A percentile compares a stretch with the other conserved stretches of the same genome.
Evolutionary conservation across 768 basidiomycete species (phyloP).

Genomic region (Leucosporidium scottii): DNA sequence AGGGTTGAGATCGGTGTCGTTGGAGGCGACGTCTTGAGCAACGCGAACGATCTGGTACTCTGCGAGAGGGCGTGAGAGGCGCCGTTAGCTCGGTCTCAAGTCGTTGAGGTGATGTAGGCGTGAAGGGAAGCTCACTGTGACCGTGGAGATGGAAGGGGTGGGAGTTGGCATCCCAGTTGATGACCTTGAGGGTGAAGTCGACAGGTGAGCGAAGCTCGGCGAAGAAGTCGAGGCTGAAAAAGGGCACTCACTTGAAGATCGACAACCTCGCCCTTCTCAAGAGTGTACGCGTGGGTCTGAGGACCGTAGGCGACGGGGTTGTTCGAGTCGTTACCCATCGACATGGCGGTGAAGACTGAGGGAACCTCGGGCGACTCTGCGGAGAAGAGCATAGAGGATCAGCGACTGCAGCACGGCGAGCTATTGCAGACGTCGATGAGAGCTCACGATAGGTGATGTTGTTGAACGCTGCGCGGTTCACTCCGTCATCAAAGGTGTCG

Average conservation of each 20-base stretch:
- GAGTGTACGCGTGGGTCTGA: slow-evolving; percentile 56
- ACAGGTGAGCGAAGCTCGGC: too few species aligned
- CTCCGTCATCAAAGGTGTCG: slow-evolving; percentile 60
- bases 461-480: slow-evolving; percentile 70
- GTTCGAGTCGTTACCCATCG: slow-evolving; percentile 57
- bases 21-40: slow-evolving; percentile 37
- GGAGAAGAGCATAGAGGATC: not conserved
- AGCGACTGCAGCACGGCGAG: slow-evolving; percentile 2
- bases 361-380: slow-evolving; percentile 44
- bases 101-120: too few species aligned
- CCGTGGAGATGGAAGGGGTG: slow-evolving; percentile 28
- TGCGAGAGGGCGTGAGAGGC: too few species aligned
- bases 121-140: slow-evolving; percentile 15
- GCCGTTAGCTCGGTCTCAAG: too few species aligned
- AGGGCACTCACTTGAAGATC: slow-evolving; percentile 54
- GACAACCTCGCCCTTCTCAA: slow-evolving; percentile 67
- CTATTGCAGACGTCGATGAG: not conserved
- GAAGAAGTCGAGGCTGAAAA: too few species aligned
- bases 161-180: slow-evolving; percentile 11
- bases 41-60: slow-evolving; percentile 45
- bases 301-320: slow-evolving; percentile 68
- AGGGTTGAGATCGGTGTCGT: slow-evolving; percentile 71
- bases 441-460: slow-evolving; percentile 45
- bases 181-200: not conserved
- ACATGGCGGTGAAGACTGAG: slow-evolving; percentile 61